Evolutionary conservation across 108 stramenopile species (phyloP), one percentile per base, ranked within the genome.

Genomic region (Parietichytrium sp.): DNA sequence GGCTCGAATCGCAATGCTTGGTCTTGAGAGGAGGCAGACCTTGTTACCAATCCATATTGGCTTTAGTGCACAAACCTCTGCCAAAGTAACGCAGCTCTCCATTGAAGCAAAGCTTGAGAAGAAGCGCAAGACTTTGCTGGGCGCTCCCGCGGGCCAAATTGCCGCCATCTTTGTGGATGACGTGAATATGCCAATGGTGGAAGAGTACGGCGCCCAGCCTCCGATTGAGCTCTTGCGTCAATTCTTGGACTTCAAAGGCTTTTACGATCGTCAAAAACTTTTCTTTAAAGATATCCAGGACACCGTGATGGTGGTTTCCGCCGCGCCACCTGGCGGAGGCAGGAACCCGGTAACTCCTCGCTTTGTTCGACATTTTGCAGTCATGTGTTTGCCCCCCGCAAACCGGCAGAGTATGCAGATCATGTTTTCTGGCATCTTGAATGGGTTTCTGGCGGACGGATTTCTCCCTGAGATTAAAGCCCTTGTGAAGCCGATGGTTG

Each of bases 171-270:
- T 89, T 51, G 87, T 90, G 3, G 90, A 90, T 49, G 90, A 90
- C 55, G 84, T 90, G 45, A 90, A 90, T 72, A 89, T 90, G 90
- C 90, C 90, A 0, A 72, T 82, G 13, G 47, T 80, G 7, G 89
- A 90, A 83, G 84, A 81, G 81, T 90, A 90, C 48, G 89, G 89
- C 33, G 89, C 89, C 10, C 89, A 90, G 85, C 89, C 89, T 23
- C 89, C 89, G 36, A 88, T 90, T 49, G 89, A 90, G 80, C 82
- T 90, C 38, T 61, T 90, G 79, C 81, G 89, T 18, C 89, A 90
- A 54, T 87, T 88, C 83, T 85, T 88, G 27, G 89, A 90, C 72
- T 83, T 15, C 27, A 86, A 88, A 8, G 89, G 89, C 25, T 87
- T 85, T 84, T 89, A 91, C 81, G 87, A 90, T 82, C 82, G 89